Evolutionary conservation across 345 rosid genomes (phyloP).

Genomic region (Mangifera indica): DNA sequence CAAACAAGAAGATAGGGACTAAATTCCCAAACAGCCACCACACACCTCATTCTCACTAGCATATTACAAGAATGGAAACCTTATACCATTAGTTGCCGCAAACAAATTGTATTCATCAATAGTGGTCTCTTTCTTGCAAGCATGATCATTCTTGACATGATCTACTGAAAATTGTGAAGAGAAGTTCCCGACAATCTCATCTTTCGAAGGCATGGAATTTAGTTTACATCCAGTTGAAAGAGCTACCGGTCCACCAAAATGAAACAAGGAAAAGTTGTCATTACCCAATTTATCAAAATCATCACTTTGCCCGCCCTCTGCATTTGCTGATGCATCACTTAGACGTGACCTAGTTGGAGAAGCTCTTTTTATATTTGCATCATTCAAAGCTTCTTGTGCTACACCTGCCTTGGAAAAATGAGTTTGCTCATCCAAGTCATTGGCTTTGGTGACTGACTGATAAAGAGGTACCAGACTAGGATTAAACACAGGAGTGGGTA

Average conservation of each 20-base stretch:
- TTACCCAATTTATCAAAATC: constrained; percentile 31
- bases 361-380: constrained; percentile 40
- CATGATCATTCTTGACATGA: constrained; percentile 41
- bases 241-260: constrained; percentile 83
- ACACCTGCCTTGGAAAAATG: constrained; percentile 31
- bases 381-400: constrained; percentile 27
- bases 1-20: constrained; percentile 37
- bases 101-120: constrained; percentile 87
- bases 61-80: constrained; percentile 63
- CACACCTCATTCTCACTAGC: constrained; percentile 25
- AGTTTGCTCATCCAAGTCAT: constrained; percentile 38
- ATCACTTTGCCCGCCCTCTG: constrained; percentile 33
- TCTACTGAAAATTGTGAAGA: constrained; percentile 51
- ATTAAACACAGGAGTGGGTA: constrained; percentile 45
- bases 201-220: constrained; percentile 37
- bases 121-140: constrained; percentile 48
- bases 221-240: constrained; percentile 49
- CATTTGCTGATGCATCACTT: constrained; percentile 27
- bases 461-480: constrained; percentile 53
- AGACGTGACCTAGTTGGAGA: constrained; percentile 29
- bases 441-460: constrained; percentile 50
- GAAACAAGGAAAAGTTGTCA: constrained; percentile 76
- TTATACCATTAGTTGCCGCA: constrained; percentile 60
- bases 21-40: constrained; percentile 34
- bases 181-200: constrained; percentile 39